Evolutionary conservation across 2,329 filamentous ascomycete genomes (phyloP).

Genomic region (Alternaria tenuissima): DNA sequence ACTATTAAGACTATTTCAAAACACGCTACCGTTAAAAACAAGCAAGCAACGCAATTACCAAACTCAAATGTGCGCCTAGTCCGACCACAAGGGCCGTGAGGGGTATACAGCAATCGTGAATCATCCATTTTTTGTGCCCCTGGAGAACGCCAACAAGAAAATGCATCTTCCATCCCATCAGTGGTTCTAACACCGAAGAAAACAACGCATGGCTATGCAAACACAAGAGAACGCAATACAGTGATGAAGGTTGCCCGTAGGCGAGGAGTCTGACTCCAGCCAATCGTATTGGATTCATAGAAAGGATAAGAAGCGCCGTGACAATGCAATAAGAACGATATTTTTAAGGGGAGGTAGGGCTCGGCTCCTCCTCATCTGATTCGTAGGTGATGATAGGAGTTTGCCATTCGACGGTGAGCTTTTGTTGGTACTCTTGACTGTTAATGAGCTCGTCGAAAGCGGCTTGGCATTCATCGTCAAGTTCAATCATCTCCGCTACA

Average conservation of each 20-base stretch:
- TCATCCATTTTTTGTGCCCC: constrained; percentile 6
- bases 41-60: neutral
- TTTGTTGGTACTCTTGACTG: constrained; percentile 20
- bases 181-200: neutral
- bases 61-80: constrained; percentile 1
- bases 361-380: constrained; percentile 36
- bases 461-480: constrained; percentile 27
- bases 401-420: constrained; percentile 26
- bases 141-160: constrained; percentile 7
- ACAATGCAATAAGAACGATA: constrained; percentile 8
- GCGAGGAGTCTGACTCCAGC: neutral
- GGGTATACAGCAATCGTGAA: constrained; percentile 8
- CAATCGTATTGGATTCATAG: constrained; percentile 1
- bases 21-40: neutral
- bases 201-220: constrained; percentile 9
- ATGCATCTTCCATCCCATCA: neutral
- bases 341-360: constrained; percentile 15
- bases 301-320: constrained; percentile 1
- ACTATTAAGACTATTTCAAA: constrained; percentile 2
- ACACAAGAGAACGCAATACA: neutral
- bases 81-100: constrained; percentile 2
- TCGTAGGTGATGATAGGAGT: constrained; percentile 28
- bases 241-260: neutral
- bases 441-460: constrained; percentile 19
- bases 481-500: constrained; percentile 24